A percentile compares a stretch with the other conserved stretches of the same genome.
Conservation (phyloP, 73 alveolate species). For the Effrenium voratum region DNA sequence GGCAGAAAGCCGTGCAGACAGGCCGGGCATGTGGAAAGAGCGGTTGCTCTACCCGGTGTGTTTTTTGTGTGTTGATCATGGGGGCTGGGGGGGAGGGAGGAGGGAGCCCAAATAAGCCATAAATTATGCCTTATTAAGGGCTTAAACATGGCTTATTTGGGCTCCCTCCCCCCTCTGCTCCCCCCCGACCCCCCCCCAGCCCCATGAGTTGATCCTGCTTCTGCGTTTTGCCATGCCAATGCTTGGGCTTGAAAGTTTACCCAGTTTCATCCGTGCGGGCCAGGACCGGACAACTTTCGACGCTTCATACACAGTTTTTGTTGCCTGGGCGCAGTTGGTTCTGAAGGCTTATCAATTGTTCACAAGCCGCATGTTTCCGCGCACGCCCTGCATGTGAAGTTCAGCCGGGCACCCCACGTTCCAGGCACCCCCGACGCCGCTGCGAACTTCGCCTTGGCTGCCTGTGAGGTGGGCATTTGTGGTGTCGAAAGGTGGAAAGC, state of each 20-base stretch:
- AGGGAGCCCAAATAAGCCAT: too few relatives aligned
- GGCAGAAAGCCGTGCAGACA: too few relatives aligned
- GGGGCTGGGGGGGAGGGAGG: too few relatives aligned
- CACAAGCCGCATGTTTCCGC: not conserved
- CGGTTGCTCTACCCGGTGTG: too few relatives aligned
- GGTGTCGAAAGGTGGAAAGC: not conserved
- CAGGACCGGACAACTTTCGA: not conserved
- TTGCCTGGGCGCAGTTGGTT: not conserved
- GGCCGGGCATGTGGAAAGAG: too few relatives aligned
- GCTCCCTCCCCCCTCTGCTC: too few relatives aligned
- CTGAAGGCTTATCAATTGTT: not conserved
- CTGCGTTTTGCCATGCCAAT: too few relatives aligned
- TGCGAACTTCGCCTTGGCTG: conserved; percentile 45
- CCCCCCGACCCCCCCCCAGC: too few relatives aligned
- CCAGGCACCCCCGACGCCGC: not conserved
- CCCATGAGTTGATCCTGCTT: too few relatives aligned
- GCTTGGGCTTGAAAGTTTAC: not conserved
- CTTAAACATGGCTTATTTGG: too few relatives aligned
- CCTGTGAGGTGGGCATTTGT: not conserved
- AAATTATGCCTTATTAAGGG: too few relatives aligned
- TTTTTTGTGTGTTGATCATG: too few relatives aligned
- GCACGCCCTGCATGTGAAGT: not conserved
- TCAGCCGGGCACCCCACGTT: not conserved
- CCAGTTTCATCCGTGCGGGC: not conserved
- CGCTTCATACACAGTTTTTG: not conserved